Conservation (phyloP, 306 rosid genomes). For the Prunus mira region DNA sequence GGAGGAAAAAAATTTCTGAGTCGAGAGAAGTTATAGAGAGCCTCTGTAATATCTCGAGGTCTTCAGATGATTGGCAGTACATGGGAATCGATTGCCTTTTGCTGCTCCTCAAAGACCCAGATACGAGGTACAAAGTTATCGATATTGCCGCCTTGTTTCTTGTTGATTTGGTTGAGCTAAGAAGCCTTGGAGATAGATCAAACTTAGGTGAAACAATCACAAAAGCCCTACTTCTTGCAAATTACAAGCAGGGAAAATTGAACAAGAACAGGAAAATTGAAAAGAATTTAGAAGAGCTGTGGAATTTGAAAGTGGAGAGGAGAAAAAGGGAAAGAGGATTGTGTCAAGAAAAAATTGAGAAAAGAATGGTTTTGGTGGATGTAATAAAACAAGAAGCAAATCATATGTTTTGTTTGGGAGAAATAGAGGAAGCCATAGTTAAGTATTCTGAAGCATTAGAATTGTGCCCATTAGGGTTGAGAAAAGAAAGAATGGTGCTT, state of each 20-base stretch:
- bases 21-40: constrained; percentile 35
- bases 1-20: constrained; percentile 51
- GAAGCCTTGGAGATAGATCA: constrained; percentile 51
- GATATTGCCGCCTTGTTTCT: constrained; percentile 39
- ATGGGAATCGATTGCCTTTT: constrained; percentile 77
- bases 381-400: constrained; percentile 54
- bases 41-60: constrained; percentile 64
- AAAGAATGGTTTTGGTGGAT: constrained; percentile 31
- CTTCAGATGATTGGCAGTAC: constrained; percentile 90
- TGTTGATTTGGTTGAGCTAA: constrained; percentile 57
- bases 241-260: not conserved
- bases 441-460: constrained; percentile 56
- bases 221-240: constrained; percentile 32
- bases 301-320: constrained; percentile 38
- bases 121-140: constrained; percentile 60
- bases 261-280: constrained; percentile 15
- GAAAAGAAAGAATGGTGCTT: constrained; percentile 55
- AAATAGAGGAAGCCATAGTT: constrained; percentile 43
- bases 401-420: constrained; percentile 44
- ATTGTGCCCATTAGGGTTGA: constrained; percentile 47
- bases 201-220: constrained; percentile 52
- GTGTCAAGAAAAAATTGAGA: constrained; percentile 34
- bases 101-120: constrained; percentile 61
- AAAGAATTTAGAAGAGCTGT: constrained; percentile 21
- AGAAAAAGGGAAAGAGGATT: constrained; percentile 35